Evolutionary conservation across 1,284 basidiomycete genomes (phyloP), one percentile per base, ranked within the genome.

Genomic region (Flammula alnicola): DNA sequence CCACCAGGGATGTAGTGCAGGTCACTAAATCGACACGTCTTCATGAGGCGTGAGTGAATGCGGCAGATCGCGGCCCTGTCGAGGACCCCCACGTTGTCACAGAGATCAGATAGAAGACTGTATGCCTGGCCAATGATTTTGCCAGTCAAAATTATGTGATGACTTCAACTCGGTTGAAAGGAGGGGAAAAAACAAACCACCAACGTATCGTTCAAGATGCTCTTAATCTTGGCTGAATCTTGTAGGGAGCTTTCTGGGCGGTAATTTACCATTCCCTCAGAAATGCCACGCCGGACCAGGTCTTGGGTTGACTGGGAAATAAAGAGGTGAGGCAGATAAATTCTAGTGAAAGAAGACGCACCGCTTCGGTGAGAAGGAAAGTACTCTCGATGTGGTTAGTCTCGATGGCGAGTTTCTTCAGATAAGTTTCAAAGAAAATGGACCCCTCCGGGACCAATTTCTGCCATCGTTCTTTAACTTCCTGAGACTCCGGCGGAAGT

Each of bases 1-100:
- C 74, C 74, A 5, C 67, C 61, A 19, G 74, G 65, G 42, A 66
- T 52, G 33, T 73, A 75, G 47, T 53, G 55, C 8, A 22, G 26
- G 19, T 53, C 37, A 16, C 27, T 26, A 26, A 64, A 63, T 41
- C 55, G 61, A 41, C 58, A 63, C n/a, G 57, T 65, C 33, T 55
- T 60, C 66, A 69, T 66, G 27, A 69, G 52, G 17, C 40, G 47
- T 29, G 52, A 44, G 41, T 66, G 65, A 17, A 66, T 61, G 31
- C 49, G 29, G 47, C 63, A 59, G 31, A 64, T 47, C 4, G 35
- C 32, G 25, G 53, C 51, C 19, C 47, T 51, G 32, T 55, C 32
- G 11, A 65, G 56, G 3, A 11, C 23, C 2, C 49, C 43, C 6
- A 37, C 33, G 23, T 58, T 42, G 16, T 44, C 37, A 23, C 50